A percentile compares a stretch with the other conserved stretches of the same genome.
Evolutionary conservation across 352 stramenopile species (phyloP).

Genomic region (Pythium aphanidermatum): DNA sequence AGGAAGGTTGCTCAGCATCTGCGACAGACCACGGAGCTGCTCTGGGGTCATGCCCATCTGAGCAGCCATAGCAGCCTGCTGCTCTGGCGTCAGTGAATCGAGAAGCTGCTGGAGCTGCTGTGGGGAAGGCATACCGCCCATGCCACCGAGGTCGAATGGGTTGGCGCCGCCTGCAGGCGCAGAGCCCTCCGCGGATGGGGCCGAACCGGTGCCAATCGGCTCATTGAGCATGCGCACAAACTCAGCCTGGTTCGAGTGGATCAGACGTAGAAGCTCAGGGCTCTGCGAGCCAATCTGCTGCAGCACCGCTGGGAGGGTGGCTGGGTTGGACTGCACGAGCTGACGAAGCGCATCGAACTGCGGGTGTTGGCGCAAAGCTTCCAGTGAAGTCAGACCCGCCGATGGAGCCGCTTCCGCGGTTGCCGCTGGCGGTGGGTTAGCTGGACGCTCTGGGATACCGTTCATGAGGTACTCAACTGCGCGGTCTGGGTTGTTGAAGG

Average conservation of each 20-base stretch:
- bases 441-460: slow-evolving; percentile 60
- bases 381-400: slow-evolving; percentile 34
- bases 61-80: slow-evolving; percentile 73
- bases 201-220: slow-evolving; percentile 53
- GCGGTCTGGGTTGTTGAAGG: slow-evolving; percentile 84
- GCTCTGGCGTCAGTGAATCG: slow-evolving; percentile 66
- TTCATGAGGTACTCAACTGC: slow-evolving; percentile 89
- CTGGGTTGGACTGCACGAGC: slow-evolving; percentile 81
- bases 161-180: slow-evolving; percentile 24
- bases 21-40: slow-evolving; percentile 76
- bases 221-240: slow-evolving; percentile 89
- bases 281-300: slow-evolving; percentile 83
- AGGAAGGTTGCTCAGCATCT: slow-evolving; percentile 83
- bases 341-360: slow-evolving; percentile 81
- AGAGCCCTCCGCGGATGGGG: slow-evolving; percentile 14
- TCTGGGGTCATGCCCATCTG: slow-evolving; percentile 85
- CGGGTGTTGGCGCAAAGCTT: slow-evolving; percentile 76
- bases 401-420: slow-evolving; percentile 18
- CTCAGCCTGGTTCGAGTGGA: slow-evolving; percentile 82
- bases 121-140: slow-evolving; percentile 58
- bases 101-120: slow-evolving; percentile 84
- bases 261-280: slow-evolving; percentile 75
- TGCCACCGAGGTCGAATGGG: slow-evolving; percentile 41
- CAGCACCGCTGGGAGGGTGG: slow-evolving; percentile 66
- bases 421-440: slow-evolving; percentile 22